A percentile compares a stretch with the other conserved stretches of the same genome.
These are phyloP conservation scores for Fusarium redolens DNA, from an alignment of 2,329 filamentous ascomycete genomes.

Conservation along the genomic window DNA sequence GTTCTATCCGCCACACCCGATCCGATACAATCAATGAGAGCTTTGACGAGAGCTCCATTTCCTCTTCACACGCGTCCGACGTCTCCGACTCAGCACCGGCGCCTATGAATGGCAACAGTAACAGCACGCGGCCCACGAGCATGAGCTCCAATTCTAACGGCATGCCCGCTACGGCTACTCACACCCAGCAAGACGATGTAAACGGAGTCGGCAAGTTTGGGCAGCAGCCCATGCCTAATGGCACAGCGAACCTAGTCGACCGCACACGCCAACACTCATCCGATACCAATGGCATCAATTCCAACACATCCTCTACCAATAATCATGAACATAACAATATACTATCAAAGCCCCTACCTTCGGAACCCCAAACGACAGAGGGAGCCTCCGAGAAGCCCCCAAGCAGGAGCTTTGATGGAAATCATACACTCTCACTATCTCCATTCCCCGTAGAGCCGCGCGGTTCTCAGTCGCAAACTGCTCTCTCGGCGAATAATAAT, in stretches of 20 bases:
- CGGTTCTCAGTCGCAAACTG: constrained; percentile 29
- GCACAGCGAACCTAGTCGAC: constrained; percentile 44
- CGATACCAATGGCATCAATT: constrained; percentile 35
- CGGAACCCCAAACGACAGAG: constrained; percentile 32
- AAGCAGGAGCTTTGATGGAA: constrained; percentile 32
- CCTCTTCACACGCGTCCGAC: constrained; percentile 65
- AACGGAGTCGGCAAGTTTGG: constrained; percentile 32
- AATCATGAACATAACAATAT: constrained; percentile 26
- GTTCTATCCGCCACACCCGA: constrained; percentile 54
- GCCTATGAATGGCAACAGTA: constrained; percentile 57
- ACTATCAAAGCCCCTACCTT: constrained; percentile 39
- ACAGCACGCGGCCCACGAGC: constrained; percentile 60
- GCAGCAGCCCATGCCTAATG: constrained; percentile 45
- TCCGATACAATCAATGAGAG: constrained; percentile 62
- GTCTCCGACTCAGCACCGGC: constrained; percentile 58
- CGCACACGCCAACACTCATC: constrained; percentile 42
- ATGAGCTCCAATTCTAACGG: constrained; percentile 71
- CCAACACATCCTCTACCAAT: constrained; percentile 18
- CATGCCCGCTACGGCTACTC: constrained; percentile 54
- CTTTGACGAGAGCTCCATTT: constrained; percentile 66
- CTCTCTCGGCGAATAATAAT: constrained; percentile 33
- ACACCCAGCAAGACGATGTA: constrained; percentile 44
- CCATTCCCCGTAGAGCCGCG: constrained; percentile 28
- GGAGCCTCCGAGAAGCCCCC: constrained; percentile 22
- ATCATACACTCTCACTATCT: constrained; percentile 16